Percentiles rank a stretch among this genome's conserved stretches.
Conservation (phyloP, 1,284 basidiomycete genomes). For the Stereum hirsutum region DNA sequence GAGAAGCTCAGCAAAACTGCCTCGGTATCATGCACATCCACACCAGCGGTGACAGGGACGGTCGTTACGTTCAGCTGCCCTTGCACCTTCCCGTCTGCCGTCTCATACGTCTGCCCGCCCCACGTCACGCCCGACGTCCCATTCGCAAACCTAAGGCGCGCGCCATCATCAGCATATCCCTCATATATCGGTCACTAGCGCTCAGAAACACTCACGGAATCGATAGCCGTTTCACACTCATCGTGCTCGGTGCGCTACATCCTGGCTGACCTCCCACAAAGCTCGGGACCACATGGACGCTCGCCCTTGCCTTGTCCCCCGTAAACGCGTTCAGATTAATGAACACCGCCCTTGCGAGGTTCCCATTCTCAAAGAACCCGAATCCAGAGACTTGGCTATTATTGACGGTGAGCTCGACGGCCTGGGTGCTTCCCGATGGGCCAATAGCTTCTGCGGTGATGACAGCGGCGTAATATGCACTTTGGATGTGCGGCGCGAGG, state of each 20-base stretch:
- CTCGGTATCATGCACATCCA: conserved; percentile 49
- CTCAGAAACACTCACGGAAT: conserved; percentile 28
- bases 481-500: conserved; percentile 44
- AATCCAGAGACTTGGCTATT: conserved; percentile 50
- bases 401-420: conserved; percentile 43
- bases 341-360: conserved; percentile 40
- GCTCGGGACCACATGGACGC: conserved; percentile 33
- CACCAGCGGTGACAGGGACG: conserved; percentile 27
- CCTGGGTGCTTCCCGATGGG: conserved; percentile 24
- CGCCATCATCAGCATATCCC: conserved; percentile 11
- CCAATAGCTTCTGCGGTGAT: conserved; percentile 36
- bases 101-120: conserved; percentile 62
- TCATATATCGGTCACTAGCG: conserved; percentile 2
- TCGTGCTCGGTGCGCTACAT: conserved; percentile 14
- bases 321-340: conserved; percentile 45
- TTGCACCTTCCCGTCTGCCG: conserved; percentile 33
- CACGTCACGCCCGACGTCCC: conserved; percentile 46
- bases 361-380: conserved; percentile 42
- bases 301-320: conserved; percentile 23
- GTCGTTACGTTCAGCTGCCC: conserved; percentile 29
- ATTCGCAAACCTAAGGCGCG: conserved; percentile 38
- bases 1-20: conserved; percentile 34
- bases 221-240: conserved; percentile 33
- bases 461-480: conserved; percentile 53
- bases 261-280: conserved; percentile 23